A percentile compares a stretch with the other conserved stretches of the same genome.
Conservation (phyloP, 495 filamentous ascomycete genomes). For the Neurospora terricola region DNA sequence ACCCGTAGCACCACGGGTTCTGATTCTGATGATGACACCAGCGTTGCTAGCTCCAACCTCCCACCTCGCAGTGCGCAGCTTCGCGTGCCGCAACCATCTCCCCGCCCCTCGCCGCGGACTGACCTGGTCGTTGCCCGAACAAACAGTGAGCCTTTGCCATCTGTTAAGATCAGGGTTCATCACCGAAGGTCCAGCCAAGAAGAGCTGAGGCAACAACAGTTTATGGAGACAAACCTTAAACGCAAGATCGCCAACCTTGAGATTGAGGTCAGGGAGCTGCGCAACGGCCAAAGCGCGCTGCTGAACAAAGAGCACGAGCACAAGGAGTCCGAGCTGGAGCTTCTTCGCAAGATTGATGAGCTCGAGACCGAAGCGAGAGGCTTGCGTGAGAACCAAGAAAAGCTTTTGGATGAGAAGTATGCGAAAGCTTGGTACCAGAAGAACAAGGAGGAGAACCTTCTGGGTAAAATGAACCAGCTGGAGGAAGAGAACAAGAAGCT, state of each 20-base stretch:
- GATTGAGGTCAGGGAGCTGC: not conserved
- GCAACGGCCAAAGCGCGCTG: not conserved
- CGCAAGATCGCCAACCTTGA: not conserved
- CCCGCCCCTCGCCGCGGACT: not conserved
- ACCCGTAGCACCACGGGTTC: slow-evolving; percentile 20
- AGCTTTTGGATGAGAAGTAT: not conserved
- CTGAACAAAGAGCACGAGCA: slow-evolving; percentile 10
- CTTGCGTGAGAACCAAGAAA: not conserved
- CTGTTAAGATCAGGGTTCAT: slow-evolving; percentile 14
- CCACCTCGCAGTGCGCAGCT: slow-evolving; percentile 21
- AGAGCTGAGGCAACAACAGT: not conserved
- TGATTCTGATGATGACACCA: slow-evolving; percentile 11
- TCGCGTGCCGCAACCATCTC: slow-evolving; percentile 9
- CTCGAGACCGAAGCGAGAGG: not conserved
- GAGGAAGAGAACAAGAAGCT: slow-evolving; percentile 30
- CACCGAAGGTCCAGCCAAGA: slow-evolving; percentile 5
- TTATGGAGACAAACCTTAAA: not conserved
- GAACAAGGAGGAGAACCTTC: slow-evolving; percentile 22
- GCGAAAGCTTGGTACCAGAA: not conserved
- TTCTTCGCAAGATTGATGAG: not conserved
- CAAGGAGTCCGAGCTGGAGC: slow-evolving; percentile 6
- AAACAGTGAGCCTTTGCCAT: not conserved
- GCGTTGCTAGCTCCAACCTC: slow-evolving; percentile 19
- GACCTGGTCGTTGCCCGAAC: not conserved
- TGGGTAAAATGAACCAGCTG: slow-evolving; percentile 31